A percentile compares a stretch with the other conserved stretches of the same genome.
Evolutionary conservation across 2,329 filamentous ascomycete species (phyloP).

Genomic region (Diaporthe nobilis): DNA sequence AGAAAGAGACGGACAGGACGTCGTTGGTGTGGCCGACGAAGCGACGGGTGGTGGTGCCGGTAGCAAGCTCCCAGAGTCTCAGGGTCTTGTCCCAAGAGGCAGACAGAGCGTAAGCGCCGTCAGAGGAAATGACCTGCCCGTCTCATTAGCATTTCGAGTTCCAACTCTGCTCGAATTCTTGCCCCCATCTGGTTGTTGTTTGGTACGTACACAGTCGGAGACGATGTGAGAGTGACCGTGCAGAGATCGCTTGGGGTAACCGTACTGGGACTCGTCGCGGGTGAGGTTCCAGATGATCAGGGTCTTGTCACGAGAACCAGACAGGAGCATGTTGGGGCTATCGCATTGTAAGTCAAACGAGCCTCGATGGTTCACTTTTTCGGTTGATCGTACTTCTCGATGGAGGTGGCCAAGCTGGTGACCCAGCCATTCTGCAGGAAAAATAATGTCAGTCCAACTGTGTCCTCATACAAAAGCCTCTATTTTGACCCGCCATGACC

Average conservation of each 20-base stretch:
- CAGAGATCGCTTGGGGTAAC: constrained; percentile 98
- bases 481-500: background rate
- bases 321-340: constrained; percentile 99
- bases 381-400: constrained; percentile 86
- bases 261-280: constrained; percentile 97
- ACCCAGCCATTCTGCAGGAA: constrained; percentile 88
- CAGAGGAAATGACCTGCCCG: constrained; percentile 94
- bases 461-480: constrained; percentile 10
- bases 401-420: constrained; percentile 96
- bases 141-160: constrained; percentile 53
- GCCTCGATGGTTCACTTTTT: constrained; percentile 41
- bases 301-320: constrained; percentile 96
- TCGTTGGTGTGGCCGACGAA: constrained; percentile 99
- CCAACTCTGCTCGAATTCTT: constrained; percentile 38
- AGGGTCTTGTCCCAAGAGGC: constrained; percentile 99
- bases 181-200: constrained; percentile 16
- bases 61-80: constrained; percentile 98
- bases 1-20: constrained; percentile 99
- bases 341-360: constrained; percentile 47
- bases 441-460: constrained; percentile 46
- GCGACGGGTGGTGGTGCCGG: constrained; percentile 95
- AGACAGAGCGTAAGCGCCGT: constrained; percentile 98
- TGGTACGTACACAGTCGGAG: constrained; percentile 94
- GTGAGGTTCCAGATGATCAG: constrained; percentile 99
- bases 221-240: constrained; percentile 99